Evolutionary conservation across 2,329 filamentous ascomycete species (phyloP), one percentile per base, ranked within the genome.

Genomic region (Microdochium nivale): DNA sequence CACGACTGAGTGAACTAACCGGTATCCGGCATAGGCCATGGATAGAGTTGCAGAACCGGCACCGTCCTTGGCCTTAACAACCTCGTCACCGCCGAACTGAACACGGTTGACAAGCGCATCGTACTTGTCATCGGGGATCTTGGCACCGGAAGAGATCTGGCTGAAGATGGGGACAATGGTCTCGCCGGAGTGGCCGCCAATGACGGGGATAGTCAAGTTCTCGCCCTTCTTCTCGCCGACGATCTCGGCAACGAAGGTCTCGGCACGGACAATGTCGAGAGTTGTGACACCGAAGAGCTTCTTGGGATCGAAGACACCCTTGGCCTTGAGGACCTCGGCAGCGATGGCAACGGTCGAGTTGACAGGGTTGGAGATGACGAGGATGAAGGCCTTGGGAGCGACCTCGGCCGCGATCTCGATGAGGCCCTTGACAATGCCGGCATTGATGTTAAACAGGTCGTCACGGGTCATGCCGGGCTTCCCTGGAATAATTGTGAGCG

Each of bases 401-500:
- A 87, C 83, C 69, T 96, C 85, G 62, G 92, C 90, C 63, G 90
- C 83, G 50, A 88, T 85, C 78, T 95, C 87, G 63, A 95, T 86
- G 60, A 99, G 81, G 62, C 89, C 90, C 76, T 94, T 90, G 67
- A 99, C 94, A 67, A 99, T 99, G 64, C 91, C 89, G 55, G 94
- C 94, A 72, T 99, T 99, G 80, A 96, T 96, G 78, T 96, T 96
- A 87, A 99, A 99, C 54, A 99, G 88, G 69, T 97, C 94, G 66
- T 99, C 94, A 77, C 94, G 90, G 72, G 88, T 96, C 94, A 99
- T 99, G 66, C 94, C 94, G 64, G 94, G 94, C 82, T 97, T 97
- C 76, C 92, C 92, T 96, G 58, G 16, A 50, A 25, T 58, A 62
- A 46, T 52, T 61, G 57, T 54, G 51, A 57, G 40, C 25, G 51